These are phyloP conservation scores for Leccinum solheimii DNA, from an alignment of 1,284 basidiomycete genomes.

Conservation along the genomic window DNA sequence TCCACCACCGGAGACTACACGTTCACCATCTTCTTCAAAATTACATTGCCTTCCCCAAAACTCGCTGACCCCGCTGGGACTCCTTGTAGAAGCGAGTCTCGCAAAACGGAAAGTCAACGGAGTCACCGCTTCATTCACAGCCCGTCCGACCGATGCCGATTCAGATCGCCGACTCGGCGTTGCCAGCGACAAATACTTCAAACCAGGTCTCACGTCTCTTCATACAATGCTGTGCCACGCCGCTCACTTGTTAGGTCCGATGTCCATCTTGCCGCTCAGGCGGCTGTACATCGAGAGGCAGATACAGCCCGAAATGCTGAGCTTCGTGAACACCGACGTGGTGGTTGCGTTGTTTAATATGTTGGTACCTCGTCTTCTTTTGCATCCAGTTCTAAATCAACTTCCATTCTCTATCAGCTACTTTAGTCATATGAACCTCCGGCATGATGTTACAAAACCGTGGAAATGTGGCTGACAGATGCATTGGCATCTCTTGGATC, in stretches of 20 bases:
- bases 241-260: slow-evolving; percentile 54
- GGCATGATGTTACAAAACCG: slow-evolving; percentile 25
- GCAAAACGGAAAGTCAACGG: slow-evolving; percentile 73
- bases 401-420: slow-evolving; percentile 47
- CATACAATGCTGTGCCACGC: not conserved
- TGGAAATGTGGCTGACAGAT: slow-evolving; percentile 31
- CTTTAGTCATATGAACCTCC: slow-evolving; percentile 75
- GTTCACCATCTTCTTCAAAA: slow-evolving; percentile 54
- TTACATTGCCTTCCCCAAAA: slow-evolving; percentile 91
- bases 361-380: slow-evolving; percentile 47
- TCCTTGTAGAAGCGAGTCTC: slow-evolving; percentile 88
- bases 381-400: slow-evolving; percentile 9
- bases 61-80: slow-evolving; percentile 83
- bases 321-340: slow-evolving; percentile 79
- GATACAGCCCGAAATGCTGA: slow-evolving; percentile 87
- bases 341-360: slow-evolving; percentile 91
- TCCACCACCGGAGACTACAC: no score
- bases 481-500: slow-evolving; percentile 75
- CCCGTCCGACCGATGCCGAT: slow-evolving; percentile 36
- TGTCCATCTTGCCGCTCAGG: slow-evolving; percentile 83
- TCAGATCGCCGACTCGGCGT: slow-evolving; percentile 68
- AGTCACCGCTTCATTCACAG: slow-evolving; percentile 40
- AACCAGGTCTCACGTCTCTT: slow-evolving; percentile 63
- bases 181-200: slow-evolving; percentile 92
- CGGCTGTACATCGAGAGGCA: slow-evolving; percentile 88